A percentile compares a stretch with the other conserved stretches of the same genome.
These are phyloP conservation scores for Mycothermus thermophilus DNA, from an alignment of 495 filamentous ascomycete species.

Conservation along the genomic window DNA sequence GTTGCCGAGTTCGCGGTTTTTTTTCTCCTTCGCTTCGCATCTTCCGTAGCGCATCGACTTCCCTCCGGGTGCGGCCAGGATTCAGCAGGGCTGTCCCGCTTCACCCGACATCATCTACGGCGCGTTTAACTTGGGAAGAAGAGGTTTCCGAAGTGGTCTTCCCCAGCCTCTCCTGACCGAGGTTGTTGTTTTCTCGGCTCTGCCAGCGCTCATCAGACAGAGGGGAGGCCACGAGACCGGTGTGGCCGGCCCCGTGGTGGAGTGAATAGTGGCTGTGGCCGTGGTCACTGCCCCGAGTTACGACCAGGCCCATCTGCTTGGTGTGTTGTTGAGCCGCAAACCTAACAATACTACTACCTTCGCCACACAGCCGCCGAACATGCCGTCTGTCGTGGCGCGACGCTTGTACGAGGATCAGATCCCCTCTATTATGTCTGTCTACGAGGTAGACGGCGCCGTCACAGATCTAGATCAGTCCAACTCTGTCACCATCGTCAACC, in stretches of 20 bases:
- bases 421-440: slow-evolving; percentile 61
- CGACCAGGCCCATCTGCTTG: no score
- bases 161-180: background rate
- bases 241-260: slow-evolving; percentile 11
- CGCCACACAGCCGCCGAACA: slow-evolving; percentile 20
- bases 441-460: slow-evolving; percentile 36
- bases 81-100: slow-evolving; percentile 25
- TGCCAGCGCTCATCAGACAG: slow-evolving; percentile 11
- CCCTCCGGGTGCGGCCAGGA: no score
- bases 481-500: slow-evolving; percentile 31
- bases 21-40: background rate
- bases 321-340: no score
- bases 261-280: slow-evolving; percentile 12
- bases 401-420: slow-evolving; percentile 50
- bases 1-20: background rate
- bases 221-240: slow-evolving; percentile 7
- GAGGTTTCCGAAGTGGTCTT: background rate
- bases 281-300: no score
- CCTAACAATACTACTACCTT: no score
- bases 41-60: no score
- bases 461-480: slow-evolving; percentile 26
- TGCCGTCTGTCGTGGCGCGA: slow-evolving; percentile 40
- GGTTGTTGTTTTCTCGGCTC: slow-evolving; percentile 1
- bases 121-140: background rate
- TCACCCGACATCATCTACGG: slow-evolving; percentile 2